Conservation (phyloP, 139 green algal genomes). For the Auxenochlorella pyrenoidosa region DNA sequence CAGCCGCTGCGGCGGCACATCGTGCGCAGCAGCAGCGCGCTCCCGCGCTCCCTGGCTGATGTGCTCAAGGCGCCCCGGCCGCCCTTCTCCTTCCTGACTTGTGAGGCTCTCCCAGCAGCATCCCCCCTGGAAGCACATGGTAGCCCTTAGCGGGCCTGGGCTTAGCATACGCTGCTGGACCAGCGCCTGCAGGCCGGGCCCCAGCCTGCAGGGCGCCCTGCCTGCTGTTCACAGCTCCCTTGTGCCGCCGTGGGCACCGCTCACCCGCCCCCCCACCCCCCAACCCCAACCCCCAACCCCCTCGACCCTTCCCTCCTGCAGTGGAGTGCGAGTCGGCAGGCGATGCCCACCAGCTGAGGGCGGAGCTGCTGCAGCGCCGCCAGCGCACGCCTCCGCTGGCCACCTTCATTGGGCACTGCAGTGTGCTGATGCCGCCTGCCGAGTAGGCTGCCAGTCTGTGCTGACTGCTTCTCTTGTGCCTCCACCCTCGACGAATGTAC, state of each 20-base stretch:
- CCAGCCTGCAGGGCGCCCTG: background rate
- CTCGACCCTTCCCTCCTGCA: background rate
- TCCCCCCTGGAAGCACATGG: no score
- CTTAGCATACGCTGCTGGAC: background rate
- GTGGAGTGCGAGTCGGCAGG: background rate
- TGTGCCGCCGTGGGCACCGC: background rate
- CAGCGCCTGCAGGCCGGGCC: background rate
- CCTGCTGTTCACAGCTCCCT: background rate
- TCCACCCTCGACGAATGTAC: no score
- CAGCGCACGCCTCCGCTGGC: background rate
- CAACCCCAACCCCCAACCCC: no score
- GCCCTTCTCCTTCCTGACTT: conserved; percentile 15
- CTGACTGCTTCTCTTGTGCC: no score
- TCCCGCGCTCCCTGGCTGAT: conserved; percentile 12
- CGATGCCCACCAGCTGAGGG: background rate
- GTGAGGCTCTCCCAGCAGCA: background rate
- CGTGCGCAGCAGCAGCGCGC: conserved; percentile 2
- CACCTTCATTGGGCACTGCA: background rate
- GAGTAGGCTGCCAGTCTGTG: background rate
- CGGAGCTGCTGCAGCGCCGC: background rate
- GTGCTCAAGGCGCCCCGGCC: conserved; percentile 14
- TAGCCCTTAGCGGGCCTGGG: background rate
- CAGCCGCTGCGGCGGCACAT: conserved; percentile 28
- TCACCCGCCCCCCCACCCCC: no score
- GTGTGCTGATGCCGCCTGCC: background rate